Evolutionary conservation across 2,329 filamentous ascomycete species (phyloP).

Genomic region (Trichoderma harzianum): DNA sequence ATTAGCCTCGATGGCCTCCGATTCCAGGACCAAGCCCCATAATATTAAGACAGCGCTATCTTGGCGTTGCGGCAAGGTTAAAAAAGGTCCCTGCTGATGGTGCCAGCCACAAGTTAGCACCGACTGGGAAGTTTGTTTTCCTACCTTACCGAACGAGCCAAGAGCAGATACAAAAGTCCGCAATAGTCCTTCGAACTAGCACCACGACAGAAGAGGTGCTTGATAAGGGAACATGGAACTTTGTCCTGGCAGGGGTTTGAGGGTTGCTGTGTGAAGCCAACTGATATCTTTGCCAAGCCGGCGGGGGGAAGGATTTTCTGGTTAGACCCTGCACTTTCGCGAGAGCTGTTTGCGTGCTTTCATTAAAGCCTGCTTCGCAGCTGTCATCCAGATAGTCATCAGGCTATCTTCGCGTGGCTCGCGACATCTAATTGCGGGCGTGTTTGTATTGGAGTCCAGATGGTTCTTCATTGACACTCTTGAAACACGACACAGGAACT

Average conservation of each 20-base stretch:
- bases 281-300: not conserved
- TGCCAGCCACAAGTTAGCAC: not conserved
- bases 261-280: not conserved
- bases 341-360: not conserved
- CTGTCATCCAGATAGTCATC: not conserved
- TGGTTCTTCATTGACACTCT: not conserved
- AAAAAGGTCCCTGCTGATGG: not conserved
- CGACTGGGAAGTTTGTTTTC: not conserved
- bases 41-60: conserved; percentile 13
- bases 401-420: not conserved
- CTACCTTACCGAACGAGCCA: conserved; percentile 15
- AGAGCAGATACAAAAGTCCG: conserved; percentile 12
- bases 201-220: not conserved
- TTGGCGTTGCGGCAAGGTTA: conserved; percentile 12
- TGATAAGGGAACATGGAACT: conserved; percentile 2
- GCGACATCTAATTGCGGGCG: not conserved
- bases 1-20: not conserved
- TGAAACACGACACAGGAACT: not conserved
- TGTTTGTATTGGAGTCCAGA: too few species aligned
- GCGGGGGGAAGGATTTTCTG: not conserved
- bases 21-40: not conserved
- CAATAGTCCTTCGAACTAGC: not conserved
- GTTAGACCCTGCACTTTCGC: not conserved
- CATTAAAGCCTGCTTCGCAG: not conserved
- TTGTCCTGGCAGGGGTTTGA: not conserved